Evolutionary conservation across 23 red algal genomes (phyloP), one percentile per base, ranked within the genome.

Genomic region (Cyanidium caldarium): DNA sequence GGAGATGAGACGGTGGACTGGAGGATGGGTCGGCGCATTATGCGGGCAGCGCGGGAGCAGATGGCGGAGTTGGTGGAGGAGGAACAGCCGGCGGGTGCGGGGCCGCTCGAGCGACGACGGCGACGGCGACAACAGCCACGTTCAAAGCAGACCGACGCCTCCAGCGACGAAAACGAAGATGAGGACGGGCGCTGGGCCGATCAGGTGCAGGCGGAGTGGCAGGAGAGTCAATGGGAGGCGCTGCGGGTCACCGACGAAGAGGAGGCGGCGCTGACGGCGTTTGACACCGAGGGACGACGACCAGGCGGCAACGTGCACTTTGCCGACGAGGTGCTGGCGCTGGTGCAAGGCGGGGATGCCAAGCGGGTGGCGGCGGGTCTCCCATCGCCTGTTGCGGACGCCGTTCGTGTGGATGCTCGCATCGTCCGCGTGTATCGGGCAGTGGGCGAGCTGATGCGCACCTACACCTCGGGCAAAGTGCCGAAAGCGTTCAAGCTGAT

Each of bases 401-500:
- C 13, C 13, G 41, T 44, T 44, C 25, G 35, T n/a, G 67, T 33
- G 0, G 66, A 35, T 20, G n/a, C 41, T 13, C 41, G 51, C 7
- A 5, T 61, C 5, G n/a, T 16, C 21, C 51, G 31, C 5, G n/a
- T 61, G 19, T 61, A 61, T 28, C n/a, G 31, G 31, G 19, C 51
- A 68, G 92, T 98, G 28, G 92, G 92, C 1, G 86, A 98, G 29
- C 77, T 98, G 66, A 44, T 98, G 67, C 57, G 75, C 33, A 76
- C 67, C 42, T 98, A 98, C 73, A 44, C 39, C 34, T 84, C 80
- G 25, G 92, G 92, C 42, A 88, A 88, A 33, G 69, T 98, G 40
- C 92, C 92, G 14, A 98, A 98, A 68, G 84, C 92, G 31, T 84
- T 98, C 57, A 98, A 88, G 44, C 65, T 98, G 33, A 79, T 98